These are phyloP conservation scores for Aspergillus homomorphus DNA, from an alignment of 495 filamentous ascomycete species.

Conservation along the genomic window DNA sequence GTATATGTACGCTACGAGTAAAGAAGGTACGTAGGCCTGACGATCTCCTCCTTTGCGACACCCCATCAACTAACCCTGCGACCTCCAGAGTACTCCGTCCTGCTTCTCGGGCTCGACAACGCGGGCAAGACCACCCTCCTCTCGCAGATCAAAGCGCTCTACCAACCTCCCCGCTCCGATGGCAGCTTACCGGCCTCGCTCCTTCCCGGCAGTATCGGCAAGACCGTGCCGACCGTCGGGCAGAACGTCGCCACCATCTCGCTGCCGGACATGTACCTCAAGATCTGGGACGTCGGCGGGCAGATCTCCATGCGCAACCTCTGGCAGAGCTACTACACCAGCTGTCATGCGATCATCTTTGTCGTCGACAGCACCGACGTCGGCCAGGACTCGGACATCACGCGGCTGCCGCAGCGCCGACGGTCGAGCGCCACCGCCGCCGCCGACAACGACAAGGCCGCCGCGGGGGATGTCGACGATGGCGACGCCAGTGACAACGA, in stretches of 20 bases:
- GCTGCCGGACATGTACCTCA: constrained; percentile 88
- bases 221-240: constrained; percentile 93
- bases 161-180: constrained; percentile 56
- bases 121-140: constrained; percentile 98
- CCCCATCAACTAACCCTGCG: neutral
- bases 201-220: constrained; percentile 50
- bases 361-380: constrained; percentile 93
- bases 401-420: constrained; percentile 29
- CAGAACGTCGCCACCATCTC: constrained; percentile 92
- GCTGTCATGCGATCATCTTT: constrained; percentile 95
- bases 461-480: constrained; percentile 1
- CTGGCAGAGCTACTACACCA: constrained; percentile 93
- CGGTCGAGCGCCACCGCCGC: constrained; percentile 25
- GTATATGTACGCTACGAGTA: constrained; percentile 90
- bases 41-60: neutral
- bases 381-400: constrained; percentile 64
- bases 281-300: constrained; percentile 97
- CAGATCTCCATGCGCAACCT: constrained; percentile 84
- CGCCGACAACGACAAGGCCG: neutral
- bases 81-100: constrained; percentile 83
- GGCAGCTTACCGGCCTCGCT: constrained; percentile 29
- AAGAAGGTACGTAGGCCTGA: constrained; percentile 64
- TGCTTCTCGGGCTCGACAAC: constrained; percentile 95
- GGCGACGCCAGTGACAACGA: neutral
- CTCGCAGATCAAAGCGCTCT: constrained; percentile 88